Conservation (phyloP, 306 rosid genomes). For the Vicia villosa region DNA sequence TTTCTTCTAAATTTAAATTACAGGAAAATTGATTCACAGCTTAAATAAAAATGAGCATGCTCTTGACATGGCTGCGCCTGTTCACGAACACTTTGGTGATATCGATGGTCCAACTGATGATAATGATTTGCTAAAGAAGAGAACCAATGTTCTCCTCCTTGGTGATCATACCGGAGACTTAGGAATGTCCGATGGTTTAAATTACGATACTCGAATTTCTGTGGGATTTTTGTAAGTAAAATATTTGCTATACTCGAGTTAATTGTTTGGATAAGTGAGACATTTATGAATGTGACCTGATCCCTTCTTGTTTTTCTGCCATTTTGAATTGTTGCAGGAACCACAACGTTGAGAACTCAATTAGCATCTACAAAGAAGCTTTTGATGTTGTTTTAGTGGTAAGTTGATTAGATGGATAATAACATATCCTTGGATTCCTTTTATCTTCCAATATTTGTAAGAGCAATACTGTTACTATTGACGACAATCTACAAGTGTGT, state of each 20-base stretch:
- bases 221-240: conserved; percentile 85
- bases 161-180: conserved; percentile 94
- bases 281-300: background rate
- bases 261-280: background rate
- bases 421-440: conserved; percentile 1
- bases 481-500: background rate
- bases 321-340: conserved; percentile 60
- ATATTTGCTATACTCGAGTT: conserved; percentile 13
- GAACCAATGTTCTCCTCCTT: conserved; percentile 89
- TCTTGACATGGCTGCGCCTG: conserved; percentile 89
- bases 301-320: background rate
- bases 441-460: conserved; percentile 25
- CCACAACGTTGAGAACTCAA: conserved; percentile 70
- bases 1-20: conserved; percentile 24
- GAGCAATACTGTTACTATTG: conserved; percentile 5
- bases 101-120: conserved; percentile 49
- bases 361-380: conserved; percentile 63
- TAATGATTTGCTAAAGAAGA: conserved; percentile 61
- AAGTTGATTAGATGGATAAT: too few relatives aligned
- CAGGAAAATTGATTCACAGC: conserved; percentile 93
- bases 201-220: conserved; percentile 76
- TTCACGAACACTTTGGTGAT: conserved; percentile 74
- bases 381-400: conserved; percentile 86
- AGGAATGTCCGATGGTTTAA: conserved; percentile 93
- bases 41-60: conserved; percentile 93